Conservation (phyloP, 768 basidiomycete species). For the Rubroboletus satanas region DNA sequence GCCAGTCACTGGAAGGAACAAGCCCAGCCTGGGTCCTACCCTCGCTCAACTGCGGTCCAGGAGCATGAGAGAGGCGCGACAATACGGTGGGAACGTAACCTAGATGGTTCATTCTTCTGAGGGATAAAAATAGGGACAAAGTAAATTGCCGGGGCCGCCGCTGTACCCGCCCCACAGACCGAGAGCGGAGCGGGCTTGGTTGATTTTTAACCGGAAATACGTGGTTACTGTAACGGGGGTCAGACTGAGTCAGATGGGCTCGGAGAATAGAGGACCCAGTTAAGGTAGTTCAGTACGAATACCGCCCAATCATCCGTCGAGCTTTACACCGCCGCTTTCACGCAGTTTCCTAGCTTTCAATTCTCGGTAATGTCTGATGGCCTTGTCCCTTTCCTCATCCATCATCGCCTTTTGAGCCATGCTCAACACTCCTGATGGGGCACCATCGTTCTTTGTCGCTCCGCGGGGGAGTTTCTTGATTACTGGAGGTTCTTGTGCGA, state of each 20-base stretch:
- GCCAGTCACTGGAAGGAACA: not conserved
- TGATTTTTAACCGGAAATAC: conserved; percentile 4
- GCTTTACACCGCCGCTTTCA: conserved; percentile 10
- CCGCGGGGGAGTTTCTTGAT: conserved; percentile 54
- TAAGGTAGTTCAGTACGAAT: conserved; percentile 7
- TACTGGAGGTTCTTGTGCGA: conserved; percentile 65
- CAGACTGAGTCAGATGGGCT: not conserved
- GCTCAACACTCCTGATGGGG: conserved; percentile 49
- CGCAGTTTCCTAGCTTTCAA: conserved; percentile 51
- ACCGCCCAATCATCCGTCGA: conserved; percentile 5
- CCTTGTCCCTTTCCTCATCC: conserved; percentile 70
- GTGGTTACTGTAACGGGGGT: not conserved
- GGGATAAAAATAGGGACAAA: conserved; percentile 4
- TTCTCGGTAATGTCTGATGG: conserved; percentile 62
- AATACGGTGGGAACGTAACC: not conserved
- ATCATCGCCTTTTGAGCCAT: conserved; percentile 77
- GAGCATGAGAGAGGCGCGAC: not conserved
- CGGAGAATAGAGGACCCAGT: conserved; percentile 1
- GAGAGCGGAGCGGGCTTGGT: not conserved
- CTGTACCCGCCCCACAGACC: not conserved
- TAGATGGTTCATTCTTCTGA: not conserved
- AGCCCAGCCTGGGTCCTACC: not conserved
- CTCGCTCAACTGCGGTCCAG: not conserved
- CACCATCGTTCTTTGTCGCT: conserved; percentile 25
- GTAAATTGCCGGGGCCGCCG: conserved; percentile 2